Evolutionary conservation across 805 yeast species (phyloP).

Genomic region (Alloascoidea hylecoeti): DNA sequence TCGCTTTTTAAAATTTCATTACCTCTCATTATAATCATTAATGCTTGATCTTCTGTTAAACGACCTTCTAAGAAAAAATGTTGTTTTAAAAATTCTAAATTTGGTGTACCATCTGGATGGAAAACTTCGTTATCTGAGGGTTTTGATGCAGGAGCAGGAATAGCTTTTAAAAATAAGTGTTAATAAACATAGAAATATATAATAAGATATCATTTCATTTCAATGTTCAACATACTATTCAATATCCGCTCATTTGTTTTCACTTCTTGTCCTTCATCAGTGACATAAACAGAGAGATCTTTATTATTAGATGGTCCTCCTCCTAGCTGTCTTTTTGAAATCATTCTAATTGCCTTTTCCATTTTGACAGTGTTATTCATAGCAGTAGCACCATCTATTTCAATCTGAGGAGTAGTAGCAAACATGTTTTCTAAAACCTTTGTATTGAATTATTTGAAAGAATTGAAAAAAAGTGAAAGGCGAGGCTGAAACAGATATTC

Average conservation of each 20-base stretch:
- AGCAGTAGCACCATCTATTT: neutral
- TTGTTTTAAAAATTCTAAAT: constrained; percentile 51
- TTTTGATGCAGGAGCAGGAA: constrained; percentile 51
- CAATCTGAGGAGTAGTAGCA: neutral
- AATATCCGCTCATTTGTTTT: constrained; percentile 33
- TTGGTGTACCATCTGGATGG: constrained; percentile 43
- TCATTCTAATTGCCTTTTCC: neutral
- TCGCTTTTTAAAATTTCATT: constrained; percentile 49
- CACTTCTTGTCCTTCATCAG: constrained; percentile 30
- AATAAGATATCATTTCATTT: neutral
- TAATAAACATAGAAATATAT: neutral
- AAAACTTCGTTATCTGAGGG: constrained; percentile 70
- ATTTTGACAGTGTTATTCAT: neutral
- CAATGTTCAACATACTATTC: constrained; percentile 3
- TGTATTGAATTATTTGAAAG: no score
- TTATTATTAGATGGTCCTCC: no score
- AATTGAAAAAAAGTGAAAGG: no score
- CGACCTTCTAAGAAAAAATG: constrained; percentile 80
- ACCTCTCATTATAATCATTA: constrained; percentile 51
- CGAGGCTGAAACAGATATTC: no score
- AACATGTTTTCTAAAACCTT: no score
- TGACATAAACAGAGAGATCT: constrained; percentile 25
- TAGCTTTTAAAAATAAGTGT: constrained; percentile 17
- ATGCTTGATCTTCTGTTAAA: constrained; percentile 53
- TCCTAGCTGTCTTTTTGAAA: no score